These are phyloP conservation scores for Aphanoascus verrucosus DNA, from an alignment of 2,329 filamentous ascomycete species.

Conservation along the genomic window DNA sequence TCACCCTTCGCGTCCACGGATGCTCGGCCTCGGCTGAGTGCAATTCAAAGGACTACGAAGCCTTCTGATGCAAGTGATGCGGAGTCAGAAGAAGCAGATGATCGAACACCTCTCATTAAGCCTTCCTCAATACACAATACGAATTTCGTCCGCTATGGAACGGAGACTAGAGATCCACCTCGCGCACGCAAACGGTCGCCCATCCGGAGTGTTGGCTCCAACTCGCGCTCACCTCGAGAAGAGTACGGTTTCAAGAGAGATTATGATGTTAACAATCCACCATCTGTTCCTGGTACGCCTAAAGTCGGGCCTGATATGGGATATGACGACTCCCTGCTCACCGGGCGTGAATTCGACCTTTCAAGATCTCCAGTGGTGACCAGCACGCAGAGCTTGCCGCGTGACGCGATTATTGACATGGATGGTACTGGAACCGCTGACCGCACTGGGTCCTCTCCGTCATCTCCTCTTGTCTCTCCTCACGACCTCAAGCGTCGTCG, in stretches of 20 bases:
- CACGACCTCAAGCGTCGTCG: conserved; percentile 40
- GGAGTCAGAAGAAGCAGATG: conserved; percentile 15
- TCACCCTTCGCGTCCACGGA: conserved; percentile 3
- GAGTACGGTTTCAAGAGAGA: conserved; percentile 24
- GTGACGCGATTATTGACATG: conserved; percentile 38
- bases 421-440: conserved; percentile 25
- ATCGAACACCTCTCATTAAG: conserved; percentile 17
- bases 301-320: conserved; percentile 42
- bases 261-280: conserved; percentile 56
- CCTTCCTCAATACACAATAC: conserved; percentile 14
- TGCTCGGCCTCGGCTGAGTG: not conserved
- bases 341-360: conserved; percentile 31
- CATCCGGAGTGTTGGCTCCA: not conserved
- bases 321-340: conserved; percentile 45
- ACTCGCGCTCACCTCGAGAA: conserved; percentile 1
- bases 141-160: conserved; percentile 14
- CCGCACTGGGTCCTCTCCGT: conserved; percentile 28
- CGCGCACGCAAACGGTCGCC: conserved; percentile 9
- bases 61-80: conserved; percentile 9
- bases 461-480: conserved; percentile 31
- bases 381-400: conserved; percentile 16
- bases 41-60: conserved; percentile 1
- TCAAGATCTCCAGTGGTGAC: conserved; percentile 29
- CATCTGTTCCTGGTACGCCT: conserved; percentile 51
- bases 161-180: not conserved